phyloP scores from a whole-genome alignment of 108 stramenopile genomes.

The Fistulifera pelliculosa region DNA sequence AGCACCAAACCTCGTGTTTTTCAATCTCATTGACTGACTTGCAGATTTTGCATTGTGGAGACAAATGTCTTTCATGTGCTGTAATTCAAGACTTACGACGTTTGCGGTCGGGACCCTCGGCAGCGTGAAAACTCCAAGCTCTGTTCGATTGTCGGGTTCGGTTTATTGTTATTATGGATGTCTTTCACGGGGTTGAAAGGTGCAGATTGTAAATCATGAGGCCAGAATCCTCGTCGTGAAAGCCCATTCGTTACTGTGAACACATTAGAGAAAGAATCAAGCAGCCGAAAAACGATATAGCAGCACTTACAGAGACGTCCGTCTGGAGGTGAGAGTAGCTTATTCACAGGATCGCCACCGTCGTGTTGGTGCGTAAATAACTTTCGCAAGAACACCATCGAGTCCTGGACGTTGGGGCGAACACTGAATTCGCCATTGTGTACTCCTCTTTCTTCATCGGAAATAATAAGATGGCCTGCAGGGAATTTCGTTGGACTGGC shows the following conservation, averaged over 20 bases:
- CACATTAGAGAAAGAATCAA: neutral
- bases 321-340: constrained; percentile 33
- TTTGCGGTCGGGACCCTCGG: neutral
- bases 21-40: constrained; percentile 27
- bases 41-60: constrained; percentile 65
- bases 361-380: constrained; percentile 33
- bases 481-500: neutral
- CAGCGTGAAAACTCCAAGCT: constrained; percentile 16
- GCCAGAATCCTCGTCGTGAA: neutral
- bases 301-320: constrained; percentile 17
- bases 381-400: constrained; percentile 41
- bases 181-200: neutral
- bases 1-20: constrained; percentile 65
- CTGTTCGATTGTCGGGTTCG: neutral
- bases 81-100: constrained; percentile 5
- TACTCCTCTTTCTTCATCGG: constrained; percentile 13
- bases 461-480: neutral
- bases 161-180: neutral
- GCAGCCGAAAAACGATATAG: neutral
- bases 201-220: constrained; percentile 4
- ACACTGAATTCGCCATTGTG: constrained; percentile 19
- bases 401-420: constrained; percentile 38
- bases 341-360: constrained; percentile 9
- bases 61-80: constrained; percentile 34
- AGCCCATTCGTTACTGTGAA: constrained; percentile 1